Percentiles rank a stretch among this genome's conserved stretches.
phyloP scores from a whole-genome alignment of 108 stramenopile genomes.

The Nitzschia inconspicua region DNA sequence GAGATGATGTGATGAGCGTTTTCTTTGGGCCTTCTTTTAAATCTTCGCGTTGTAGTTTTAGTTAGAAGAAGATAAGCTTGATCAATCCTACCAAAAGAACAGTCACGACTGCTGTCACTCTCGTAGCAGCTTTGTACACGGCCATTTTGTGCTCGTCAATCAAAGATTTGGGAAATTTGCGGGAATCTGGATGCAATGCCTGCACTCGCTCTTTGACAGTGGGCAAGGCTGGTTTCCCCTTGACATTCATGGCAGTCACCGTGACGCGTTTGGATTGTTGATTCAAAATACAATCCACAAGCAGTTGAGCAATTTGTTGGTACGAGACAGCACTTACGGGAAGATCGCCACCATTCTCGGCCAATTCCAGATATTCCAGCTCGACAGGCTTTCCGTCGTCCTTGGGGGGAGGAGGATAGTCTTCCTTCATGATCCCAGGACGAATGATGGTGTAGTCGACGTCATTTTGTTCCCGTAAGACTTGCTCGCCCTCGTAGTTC shows the following conservation, averaged over 20 bases:
- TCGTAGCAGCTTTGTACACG: background rate
- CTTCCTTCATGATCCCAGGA: conserved; percentile 55
- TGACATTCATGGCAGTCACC: conserved; percentile 16
- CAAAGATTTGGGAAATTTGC: conserved; percentile 8
- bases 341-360: conserved; percentile 65
- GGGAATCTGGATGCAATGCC: conserved; percentile 15
- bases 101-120: no score
- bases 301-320: conserved; percentile 54
- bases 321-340: conserved; percentile 49
- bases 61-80: no score
- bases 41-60: no score
- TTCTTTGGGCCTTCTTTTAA: no score
- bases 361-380: conserved; percentile 27
- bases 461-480: conserved; percentile 29
- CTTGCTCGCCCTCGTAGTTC: conserved; percentile 80
- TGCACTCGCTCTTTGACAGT: conserved; percentile 31
- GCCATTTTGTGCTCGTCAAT: conserved; percentile 8
- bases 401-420: conserved; percentile 9
- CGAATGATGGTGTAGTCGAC: conserved; percentile 74
- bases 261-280: conserved; percentile 1
- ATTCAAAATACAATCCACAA: conserved; percentile 17
- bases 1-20: no score
- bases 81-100: no score
- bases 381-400: background rate
- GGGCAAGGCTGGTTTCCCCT: background rate